A percentile compares a stretch with the other conserved stretches of the same genome.
These are phyloP conservation scores for Trichothecium sympodiale DNA, from an alignment of 2,329 filamentous ascomycete genomes.

Conservation along the genomic window DNA sequence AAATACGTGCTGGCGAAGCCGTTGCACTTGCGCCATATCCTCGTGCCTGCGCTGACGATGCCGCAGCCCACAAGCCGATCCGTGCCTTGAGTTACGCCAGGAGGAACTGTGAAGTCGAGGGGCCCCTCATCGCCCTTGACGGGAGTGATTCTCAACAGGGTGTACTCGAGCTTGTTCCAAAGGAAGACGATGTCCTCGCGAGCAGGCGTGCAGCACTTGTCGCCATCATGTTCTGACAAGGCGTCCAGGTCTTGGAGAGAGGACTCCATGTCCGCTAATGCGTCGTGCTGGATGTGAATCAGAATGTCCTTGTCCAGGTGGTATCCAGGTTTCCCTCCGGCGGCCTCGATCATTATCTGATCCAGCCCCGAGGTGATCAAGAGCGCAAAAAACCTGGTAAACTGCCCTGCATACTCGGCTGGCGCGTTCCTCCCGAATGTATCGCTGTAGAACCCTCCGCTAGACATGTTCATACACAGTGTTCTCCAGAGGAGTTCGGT, in stretches of 20 bases:
- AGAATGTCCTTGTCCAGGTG: constrained; percentile 3
- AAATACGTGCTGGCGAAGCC: constrained; percentile 9
- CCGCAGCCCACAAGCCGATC: constrained; percentile 11
- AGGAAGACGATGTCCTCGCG: constrained; percentile 9
- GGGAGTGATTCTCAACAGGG: constrained; percentile 7
- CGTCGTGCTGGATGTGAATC: constrained; percentile 9
- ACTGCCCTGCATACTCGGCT: constrained; percentile 10
- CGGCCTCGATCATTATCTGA: constrained; percentile 17
- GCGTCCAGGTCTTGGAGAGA: constrained; percentile 10
- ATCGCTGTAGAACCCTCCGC: constrained; percentile 9
- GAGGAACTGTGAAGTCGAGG: constrained; percentile 10
- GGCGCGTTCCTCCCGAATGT: constrained; percentile 8
- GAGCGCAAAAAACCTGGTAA: constrained; percentile 11
- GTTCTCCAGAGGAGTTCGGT: constrained; percentile 13
- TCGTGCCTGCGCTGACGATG: constrained; percentile 6
- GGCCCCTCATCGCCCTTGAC: constrained; percentile 7
- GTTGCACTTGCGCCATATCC: constrained; percentile 8
- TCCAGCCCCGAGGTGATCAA: constrained; percentile 20
- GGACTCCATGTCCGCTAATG: constrained; percentile 10
- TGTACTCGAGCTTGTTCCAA: constrained; percentile 12
- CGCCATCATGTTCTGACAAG: constrained; percentile 8
- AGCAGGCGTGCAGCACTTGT: constrained; percentile 7
- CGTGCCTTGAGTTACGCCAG: constrained; percentile 7
- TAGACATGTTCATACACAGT: constrained; percentile 14
- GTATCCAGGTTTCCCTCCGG: constrained; percentile 13